Evolutionary conservation across 495 filamentous ascomycete genomes (phyloP).

Genomic region (Patellaria atrata): DNA sequence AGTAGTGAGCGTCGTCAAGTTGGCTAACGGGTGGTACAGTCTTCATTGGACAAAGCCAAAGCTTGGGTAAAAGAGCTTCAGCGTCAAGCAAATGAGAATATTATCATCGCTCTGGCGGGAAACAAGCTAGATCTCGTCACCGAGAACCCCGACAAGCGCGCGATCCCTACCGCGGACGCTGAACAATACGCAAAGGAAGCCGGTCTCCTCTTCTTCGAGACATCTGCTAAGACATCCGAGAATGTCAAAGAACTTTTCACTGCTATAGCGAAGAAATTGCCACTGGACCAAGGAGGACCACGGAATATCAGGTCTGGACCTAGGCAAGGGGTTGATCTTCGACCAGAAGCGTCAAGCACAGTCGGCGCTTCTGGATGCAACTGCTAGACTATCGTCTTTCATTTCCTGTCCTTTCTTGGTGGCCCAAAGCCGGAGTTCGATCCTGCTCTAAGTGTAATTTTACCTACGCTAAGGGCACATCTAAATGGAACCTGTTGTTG

Average conservation of each 20-base stretch:
- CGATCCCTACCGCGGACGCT: conserved; percentile 73
- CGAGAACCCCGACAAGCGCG: conserved; percentile 83
- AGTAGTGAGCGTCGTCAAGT: too few relatives aligned
- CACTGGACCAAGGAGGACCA: conserved; percentile 84
- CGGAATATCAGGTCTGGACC: conserved; percentile 62
- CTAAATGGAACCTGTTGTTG: too few relatives aligned
- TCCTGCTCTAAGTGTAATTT: too few relatives aligned
- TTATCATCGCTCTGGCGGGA: conserved; percentile 92
- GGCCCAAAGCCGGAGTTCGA: too few relatives aligned
- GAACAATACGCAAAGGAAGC: conserved; percentile 91
- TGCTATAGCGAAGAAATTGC: conserved; percentile 94
- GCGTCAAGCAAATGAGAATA: conserved; percentile 97
- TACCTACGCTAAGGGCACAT: too few relatives aligned
- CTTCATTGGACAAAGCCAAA: conserved; percentile 95
- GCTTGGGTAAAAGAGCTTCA: conserved; percentile 99
- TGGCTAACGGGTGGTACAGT: conserved; percentile 35
- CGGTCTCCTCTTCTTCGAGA: conserved; percentile 91
- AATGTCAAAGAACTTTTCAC: conserved; percentile 95
- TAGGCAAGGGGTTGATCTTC: conserved; percentile 66
- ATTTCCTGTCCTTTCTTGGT: too few relatives aligned
- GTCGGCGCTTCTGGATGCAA: conserved; percentile 60
- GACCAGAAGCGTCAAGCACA: conserved; percentile 62
- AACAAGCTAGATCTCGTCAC: conserved; percentile 94
- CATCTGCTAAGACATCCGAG: conserved; percentile 88
- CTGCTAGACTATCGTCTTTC: conserved; percentile 55